Evolutionary conservation across 345 rosid genomes (phyloP), one percentile per base, ranked within the genome.

Genomic region (Salix arbutifolia): DNA sequence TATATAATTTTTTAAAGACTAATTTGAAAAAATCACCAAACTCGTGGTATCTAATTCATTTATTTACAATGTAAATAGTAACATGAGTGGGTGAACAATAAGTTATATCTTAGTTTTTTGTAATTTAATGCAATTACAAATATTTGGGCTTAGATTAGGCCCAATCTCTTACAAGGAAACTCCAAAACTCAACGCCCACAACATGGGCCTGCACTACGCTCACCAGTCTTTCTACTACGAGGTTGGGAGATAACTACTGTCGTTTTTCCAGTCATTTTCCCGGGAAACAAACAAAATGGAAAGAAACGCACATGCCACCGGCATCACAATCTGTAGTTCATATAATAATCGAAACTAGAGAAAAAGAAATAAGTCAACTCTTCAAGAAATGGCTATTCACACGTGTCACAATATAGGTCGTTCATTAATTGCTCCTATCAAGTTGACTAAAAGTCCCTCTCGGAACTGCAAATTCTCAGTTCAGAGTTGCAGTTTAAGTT

Each of bases 401-500:
- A 52, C 69, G 56, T 64, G 80, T 30, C 81, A 64, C 61, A 50
- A 31, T 53, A 72, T 77, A 5, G 64, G 79, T 67, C 83, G 77
- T 28, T 79, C 84, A 4, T 67, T 81, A 31, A 25, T 78, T 40
- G 25, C 69, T 26, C 74, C 85, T 37, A 11, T 79, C 64, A 82
- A 65, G 38, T 66, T 75, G 9, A 67, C 71, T 28, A 81, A 35
- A 67, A 53, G 70, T 52, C 81, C 79, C 76, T 13, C 76, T 42
- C 81, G 82, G 50, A 88, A 21, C 79, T 81, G 84, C 86, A 89
- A 80, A 19, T 83, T 87, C 78, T 81, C 88, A 5, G 82, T 88
- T 74, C 86, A 75, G 64, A 81, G 76, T 77, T 84, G 84, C 77
- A 68, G 78, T 28, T 70, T 79, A 13, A 77, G 76, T 64, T 82